Base-by-base conservation (phyloP, 2,329 filamentous ascomycete genomes). In the Taxawa tesnikishii region DNA sequence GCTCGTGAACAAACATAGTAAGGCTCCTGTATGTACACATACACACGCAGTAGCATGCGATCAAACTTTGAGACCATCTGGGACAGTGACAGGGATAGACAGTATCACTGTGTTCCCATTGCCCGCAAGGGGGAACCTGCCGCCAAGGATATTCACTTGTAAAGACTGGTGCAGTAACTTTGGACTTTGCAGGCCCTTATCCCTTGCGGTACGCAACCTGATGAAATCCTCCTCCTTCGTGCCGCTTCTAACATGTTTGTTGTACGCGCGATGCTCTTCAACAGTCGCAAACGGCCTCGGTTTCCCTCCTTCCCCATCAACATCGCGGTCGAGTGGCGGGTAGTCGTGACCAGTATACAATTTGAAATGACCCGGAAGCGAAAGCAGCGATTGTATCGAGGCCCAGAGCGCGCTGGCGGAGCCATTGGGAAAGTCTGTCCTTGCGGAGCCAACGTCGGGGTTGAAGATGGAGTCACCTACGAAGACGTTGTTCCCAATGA, bases 401-500 rank as follows among this genome's bases (percentile, higher is more conserved):
- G 36, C 10, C 28, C 41, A 58, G 3, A 58, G 38, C 4, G 18
- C 37, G 2, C 26, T 36, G 5, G 48, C 50, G 30, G 41, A 47
- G 8, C 54, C 54, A n/a, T 51, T 50, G 1, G 53, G 53, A 31
- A 57, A 57, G 26, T 56, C 53, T 26, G 41, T 45, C 2, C 53
- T 47, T 1, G 53, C 53, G 3, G 48, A 50, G 12, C 53, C 51
- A 5, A 56, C 40, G 28, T 54, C 51, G 2, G 42, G 38, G 17
- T 55, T 45, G 43, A 56, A 54, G 11, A 57, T 41, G 8, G 52
- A 55, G 29, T 54, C 54, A 6, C 56, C 56, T 13, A 47, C 41
- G 43, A 55, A 47, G 32, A 60, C 32, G 47, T 63, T 50, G 31
- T 49, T 30, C 46, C 67, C 69, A 31, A 76, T 63, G 19, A 54